These are phyloP conservation scores for Potentilla sterilis DNA, from an alignment of 306 rosid genomes.

Conservation along the genomic window DNA sequence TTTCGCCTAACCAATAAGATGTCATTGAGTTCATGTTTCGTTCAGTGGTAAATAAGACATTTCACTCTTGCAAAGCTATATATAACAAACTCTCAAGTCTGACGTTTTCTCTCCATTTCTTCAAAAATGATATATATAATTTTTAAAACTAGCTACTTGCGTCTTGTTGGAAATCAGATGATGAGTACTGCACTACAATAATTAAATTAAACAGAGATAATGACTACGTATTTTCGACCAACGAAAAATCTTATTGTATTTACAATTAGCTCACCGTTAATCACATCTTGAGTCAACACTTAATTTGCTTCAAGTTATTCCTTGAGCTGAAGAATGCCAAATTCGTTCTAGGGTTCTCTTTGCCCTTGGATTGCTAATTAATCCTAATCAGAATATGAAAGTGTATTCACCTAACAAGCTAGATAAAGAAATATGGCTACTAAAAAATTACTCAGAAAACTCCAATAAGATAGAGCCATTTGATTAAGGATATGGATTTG, in stretches of 20 bases:
- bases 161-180: neutral
- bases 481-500: neutral
- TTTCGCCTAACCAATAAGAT: no score
- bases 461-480: neutral
- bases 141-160: no score
- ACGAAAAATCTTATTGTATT: neutral
- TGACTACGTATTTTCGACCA: no score
- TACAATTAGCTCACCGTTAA: neutral
- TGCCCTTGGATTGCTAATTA: neutral
- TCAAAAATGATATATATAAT: no score
- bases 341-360: neutral
- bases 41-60: no score
- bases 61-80: no score
- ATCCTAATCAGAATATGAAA: neutral
- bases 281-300: constrained; percentile 10
- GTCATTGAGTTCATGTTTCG: no score
- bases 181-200: neutral
- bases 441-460: neutral
- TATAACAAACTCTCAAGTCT: neutral
- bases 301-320: neutral
- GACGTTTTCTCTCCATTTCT: no score
- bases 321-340: neutral
- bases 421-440: neutral
- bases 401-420: neutral
- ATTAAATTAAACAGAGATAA: neutral